A percentile compares a stretch with the other conserved stretches of the same genome.
phyloP scores from a whole-genome alignment of 768 basidiomycete genomes.

The Boletus sensibilis region DNA sequence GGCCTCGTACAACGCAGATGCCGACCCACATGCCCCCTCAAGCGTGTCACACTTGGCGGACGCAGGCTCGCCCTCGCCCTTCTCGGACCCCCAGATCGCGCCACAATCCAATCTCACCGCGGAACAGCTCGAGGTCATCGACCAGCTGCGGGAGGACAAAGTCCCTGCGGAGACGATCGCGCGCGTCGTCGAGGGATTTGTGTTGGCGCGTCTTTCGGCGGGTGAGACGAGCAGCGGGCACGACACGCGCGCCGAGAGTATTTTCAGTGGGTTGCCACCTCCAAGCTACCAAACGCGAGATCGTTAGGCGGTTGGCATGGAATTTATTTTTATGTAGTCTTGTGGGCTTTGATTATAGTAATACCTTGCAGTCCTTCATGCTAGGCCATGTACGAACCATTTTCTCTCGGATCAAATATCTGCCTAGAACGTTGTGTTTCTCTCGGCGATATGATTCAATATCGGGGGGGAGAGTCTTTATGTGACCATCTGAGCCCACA shows the following conservation, averaged over 20 bases:
- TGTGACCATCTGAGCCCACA: background rate
- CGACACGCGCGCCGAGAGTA: background rate
- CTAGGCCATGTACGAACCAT: no score
- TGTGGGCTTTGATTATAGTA: background rate
- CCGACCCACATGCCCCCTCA: background rate
- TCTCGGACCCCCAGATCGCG: background rate
- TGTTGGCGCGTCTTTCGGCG: background rate
- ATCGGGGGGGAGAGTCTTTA: no score
- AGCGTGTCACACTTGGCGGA: background rate
- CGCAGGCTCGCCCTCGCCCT: background rate
- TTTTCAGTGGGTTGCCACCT: slow-evolving; percentile 9
- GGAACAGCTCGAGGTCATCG: slow-evolving; percentile 14
- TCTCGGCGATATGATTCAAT: background rate
- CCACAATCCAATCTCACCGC: slow-evolving; percentile 8
- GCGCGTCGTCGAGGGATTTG: slow-evolving; percentile 14
- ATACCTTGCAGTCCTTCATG: background rate
- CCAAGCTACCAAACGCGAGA: slow-evolving; percentile 22
- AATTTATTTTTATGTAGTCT: background rate
- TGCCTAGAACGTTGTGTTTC: background rate
- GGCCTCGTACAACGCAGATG: background rate
- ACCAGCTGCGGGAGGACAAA: slow-evolving; percentile 5
- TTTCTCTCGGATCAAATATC: background rate
- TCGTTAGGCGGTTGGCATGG: background rate
- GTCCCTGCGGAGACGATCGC: slow-evolving; percentile 17
- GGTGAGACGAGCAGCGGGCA: background rate